phyloP scores from a whole-genome alignment of 2,329 filamentous ascomycete genomes.

The Aspergillus sp. region DNA sequence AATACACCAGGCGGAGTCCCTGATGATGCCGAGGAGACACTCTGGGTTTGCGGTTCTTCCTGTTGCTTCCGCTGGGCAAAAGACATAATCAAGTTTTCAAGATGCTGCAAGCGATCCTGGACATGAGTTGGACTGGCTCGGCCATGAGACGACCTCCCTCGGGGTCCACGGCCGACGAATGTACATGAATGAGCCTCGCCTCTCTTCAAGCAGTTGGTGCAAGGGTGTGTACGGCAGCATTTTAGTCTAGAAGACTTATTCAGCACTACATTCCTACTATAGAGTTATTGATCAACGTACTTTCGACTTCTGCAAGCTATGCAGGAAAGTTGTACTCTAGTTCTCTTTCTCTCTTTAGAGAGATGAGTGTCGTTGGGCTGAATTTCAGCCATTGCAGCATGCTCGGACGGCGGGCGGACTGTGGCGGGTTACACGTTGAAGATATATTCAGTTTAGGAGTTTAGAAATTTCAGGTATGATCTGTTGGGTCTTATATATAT shows the following conservation, averaged over 20 bases:
- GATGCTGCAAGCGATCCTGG: slow-evolving; percentile 37
- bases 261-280: not conserved
- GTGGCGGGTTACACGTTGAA: not conserved
- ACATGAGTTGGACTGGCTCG: slow-evolving; percentile 29
- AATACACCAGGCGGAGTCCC: not conserved
- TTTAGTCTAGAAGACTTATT: slow-evolving; percentile 26
- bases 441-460: not conserved
- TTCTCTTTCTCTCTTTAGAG: slow-evolving; percentile 30
- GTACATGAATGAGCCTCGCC: slow-evolving; percentile 33
- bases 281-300: slow-evolving; percentile 19
- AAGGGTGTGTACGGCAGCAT: slow-evolving; percentile 38
- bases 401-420: not conserved
- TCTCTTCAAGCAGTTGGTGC: slow-evolving; percentile 35
- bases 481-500: not conserved
- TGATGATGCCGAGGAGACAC: not conserved
- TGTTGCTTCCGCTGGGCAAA: slow-evolving; percentile 30
- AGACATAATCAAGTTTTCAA: slow-evolving; percentile 39
- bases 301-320: slow-evolving; percentile 39
- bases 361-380: not conserved
- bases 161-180: slow-evolving; percentile 37
- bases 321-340: slow-evolving; percentile 39
- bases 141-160: slow-evolving; percentile 28
- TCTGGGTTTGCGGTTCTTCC: slow-evolving; percentile 10
- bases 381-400: slow-evolving; percentile 1
- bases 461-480: not conserved